Conservation (phyloP, 768 basidiomycete genomes). For the Leccinum subgranulosum region DNA sequence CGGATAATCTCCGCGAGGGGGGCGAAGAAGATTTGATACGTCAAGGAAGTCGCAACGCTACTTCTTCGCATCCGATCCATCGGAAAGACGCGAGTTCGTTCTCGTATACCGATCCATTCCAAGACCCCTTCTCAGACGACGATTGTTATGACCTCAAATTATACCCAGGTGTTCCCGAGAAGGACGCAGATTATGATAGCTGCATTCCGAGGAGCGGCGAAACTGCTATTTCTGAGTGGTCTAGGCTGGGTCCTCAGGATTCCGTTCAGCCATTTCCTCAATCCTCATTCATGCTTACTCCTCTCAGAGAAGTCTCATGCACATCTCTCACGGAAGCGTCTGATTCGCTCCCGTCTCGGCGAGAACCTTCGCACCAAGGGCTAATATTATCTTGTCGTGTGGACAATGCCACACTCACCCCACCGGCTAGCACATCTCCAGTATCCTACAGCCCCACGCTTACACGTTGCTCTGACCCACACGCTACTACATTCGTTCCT, state of each 20-base stretch:
- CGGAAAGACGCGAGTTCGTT: conserved; percentile 18
- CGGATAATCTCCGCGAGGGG: conserved; percentile 7
- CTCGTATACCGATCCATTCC: conserved; percentile 48
- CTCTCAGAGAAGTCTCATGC: conserved; percentile 29
- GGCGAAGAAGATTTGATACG: too few species aligned
- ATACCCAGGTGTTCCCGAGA: conserved; percentile 9
- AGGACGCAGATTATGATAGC: conserved; percentile 20
- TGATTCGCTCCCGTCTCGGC: conserved; percentile 25
- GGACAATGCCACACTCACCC: conserved; percentile 21
- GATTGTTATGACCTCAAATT: conserved; percentile 15
- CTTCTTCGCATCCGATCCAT: conserved; percentile 7
- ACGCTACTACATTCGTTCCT: conserved; percentile 28
- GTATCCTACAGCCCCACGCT: conserved; percentile 21
- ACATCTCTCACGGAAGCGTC: conserved; percentile 12
- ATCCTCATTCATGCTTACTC: conserved; percentile 30
- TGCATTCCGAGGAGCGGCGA: conserved; percentile 8
- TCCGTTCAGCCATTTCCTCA: conserved; percentile 14
- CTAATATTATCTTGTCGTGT: conserved; percentile 23
- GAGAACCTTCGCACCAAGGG: conserved; percentile 22
- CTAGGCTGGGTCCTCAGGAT: conserved; percentile 11
- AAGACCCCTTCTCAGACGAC: conserved; percentile 26
- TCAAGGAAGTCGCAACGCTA: too few species aligned
- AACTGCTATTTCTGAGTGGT: conserved; percentile 13
- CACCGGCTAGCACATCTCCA: conserved; percentile 11
- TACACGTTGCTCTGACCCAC: conserved; percentile 25